Evolutionary conservation across 768 basidiomycete genomes (phyloP).

Genomic region (Scleroderma bovista): DNA sequence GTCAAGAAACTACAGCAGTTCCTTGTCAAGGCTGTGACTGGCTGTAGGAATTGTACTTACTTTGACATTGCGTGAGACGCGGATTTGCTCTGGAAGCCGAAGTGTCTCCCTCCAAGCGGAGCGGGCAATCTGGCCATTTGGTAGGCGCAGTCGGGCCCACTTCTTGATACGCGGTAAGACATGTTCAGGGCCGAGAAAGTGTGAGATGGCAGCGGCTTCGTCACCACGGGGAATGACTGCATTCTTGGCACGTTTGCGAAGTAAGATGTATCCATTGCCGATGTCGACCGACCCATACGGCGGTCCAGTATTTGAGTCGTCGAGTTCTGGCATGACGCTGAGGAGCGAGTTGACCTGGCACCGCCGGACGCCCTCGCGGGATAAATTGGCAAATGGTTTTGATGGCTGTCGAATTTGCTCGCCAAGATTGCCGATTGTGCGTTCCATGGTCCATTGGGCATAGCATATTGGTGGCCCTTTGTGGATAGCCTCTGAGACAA

Average conservation of each 20-base stretch:
- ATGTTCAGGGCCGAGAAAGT: not conserved
- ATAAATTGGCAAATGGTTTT: conserved; percentile 24
- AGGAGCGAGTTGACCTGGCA: conserved; percentile 14
- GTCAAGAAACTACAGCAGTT: not conserved
- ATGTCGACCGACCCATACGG: not conserved
- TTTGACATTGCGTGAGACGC: conserved; percentile 30
- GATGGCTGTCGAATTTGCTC: conserved; percentile 19
- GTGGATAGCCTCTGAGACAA: conserved; percentile 1
- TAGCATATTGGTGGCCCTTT: not conserved
- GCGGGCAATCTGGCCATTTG: conserved; percentile 34
- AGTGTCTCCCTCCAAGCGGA: conserved; percentile 27
- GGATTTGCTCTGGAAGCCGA: conserved; percentile 11
- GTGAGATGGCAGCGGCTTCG: not conserved
- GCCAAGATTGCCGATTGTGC: conserved; percentile 21
- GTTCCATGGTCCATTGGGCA: conserved; percentile 27
- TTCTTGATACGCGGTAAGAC: not conserved
- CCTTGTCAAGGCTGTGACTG: not conserved
- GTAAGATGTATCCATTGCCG: not conserved
- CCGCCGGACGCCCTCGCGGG: conserved; percentile 16
- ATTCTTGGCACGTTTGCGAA: not conserved
- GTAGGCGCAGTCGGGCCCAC: conserved; percentile 33
- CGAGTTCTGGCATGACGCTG: conserved; percentile 8
- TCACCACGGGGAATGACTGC: not conserved
- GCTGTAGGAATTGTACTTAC: conserved; percentile 11
- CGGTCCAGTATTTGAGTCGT: not conserved